phyloP scores from a whole-genome alignment of 805 yeast species.

The Metschnikowia colocasiae region DNA sequence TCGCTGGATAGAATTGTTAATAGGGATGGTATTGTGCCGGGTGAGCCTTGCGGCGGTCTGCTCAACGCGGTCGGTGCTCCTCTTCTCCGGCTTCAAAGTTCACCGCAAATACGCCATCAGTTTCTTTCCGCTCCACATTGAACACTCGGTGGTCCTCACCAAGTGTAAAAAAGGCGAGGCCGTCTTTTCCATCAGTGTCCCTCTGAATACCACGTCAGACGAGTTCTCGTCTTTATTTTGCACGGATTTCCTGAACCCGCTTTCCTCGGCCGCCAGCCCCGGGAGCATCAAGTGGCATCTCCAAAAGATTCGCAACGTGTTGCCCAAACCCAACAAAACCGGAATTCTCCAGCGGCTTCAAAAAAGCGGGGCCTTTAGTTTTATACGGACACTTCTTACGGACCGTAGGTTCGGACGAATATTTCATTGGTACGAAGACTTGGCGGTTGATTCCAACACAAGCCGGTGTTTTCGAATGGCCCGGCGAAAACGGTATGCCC shows the following conservation, averaged over 20 bases:
- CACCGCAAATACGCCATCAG: slow-evolving; percentile 13
- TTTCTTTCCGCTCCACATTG: slow-evolving; percentile 10
- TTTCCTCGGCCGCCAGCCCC: neutral
- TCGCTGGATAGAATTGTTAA: neutral
- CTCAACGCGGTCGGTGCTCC: slow-evolving; percentile 12
- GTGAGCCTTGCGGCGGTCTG: slow-evolving; percentile 8
- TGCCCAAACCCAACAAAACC: neutral
- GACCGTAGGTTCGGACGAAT: neutral
- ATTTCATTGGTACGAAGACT: slow-evolving; percentile 2
- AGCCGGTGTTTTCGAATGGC: slow-evolving; percentile 50
- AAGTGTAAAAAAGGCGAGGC: slow-evolving; percentile 13
- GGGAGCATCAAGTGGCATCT: slow-evolving; percentile 1
- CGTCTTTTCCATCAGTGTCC: neutral
- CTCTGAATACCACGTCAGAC: neutral
- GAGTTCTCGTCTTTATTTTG: slow-evolving; percentile 12
- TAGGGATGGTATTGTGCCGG: neutral
- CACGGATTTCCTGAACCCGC: neutral
- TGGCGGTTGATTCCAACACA: neutral
- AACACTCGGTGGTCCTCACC: slow-evolving; percentile 12
- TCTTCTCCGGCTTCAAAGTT: slow-evolving; percentile 15
- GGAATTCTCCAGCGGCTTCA: neutral
- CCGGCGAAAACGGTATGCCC: slow-evolving; percentile 51
- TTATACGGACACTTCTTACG: neutral
- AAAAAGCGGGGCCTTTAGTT: neutral
- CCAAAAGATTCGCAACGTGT: neutral